phyloP scores from a whole-genome alignment of 148 eudicot species.

The Silene latifolia region DNA sequence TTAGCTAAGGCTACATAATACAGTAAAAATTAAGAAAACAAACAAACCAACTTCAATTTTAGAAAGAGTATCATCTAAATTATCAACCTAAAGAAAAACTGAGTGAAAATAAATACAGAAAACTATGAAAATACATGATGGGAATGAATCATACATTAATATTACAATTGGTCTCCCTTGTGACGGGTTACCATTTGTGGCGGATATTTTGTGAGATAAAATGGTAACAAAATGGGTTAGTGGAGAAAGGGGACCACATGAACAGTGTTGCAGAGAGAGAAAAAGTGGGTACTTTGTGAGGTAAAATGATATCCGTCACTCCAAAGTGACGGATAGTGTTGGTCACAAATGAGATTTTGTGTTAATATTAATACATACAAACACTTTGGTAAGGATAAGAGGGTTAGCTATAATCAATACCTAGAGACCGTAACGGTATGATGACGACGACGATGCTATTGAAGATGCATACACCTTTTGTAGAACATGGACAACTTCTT shows the following conservation, averaged over 20 bases:
- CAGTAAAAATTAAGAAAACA: not conserved
- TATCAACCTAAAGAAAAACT: not conserved
- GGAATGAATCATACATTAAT: too few species aligned
- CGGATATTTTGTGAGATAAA: too few species aligned
- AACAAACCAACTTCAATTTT: not conserved
- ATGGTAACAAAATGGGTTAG: too few species aligned
- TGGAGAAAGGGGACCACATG: too few species aligned
- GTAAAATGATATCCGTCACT: too few species aligned
- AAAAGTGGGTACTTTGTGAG: too few species aligned
- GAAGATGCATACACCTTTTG: conserved; percentile 53
- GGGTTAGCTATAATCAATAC: conserved; percentile 16
- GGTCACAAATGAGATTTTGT: too few species aligned
- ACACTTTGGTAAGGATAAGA: not conserved
- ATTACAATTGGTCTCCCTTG: too few species aligned
- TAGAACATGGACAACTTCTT: conserved; percentile 69
- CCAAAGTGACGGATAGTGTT: too few species aligned
- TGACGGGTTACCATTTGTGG: too few species aligned
- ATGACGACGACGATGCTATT: conserved; percentile 8
- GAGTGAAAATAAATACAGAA: not conserved
- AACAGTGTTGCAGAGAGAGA: too few species aligned
- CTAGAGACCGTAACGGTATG: conserved; percentile 36
- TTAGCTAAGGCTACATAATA: not conserved
- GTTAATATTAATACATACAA: too few species aligned
- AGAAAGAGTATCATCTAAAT: not conserved
- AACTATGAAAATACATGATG: conserved; percentile 1